Evolutionary conservation across 225 moss, liverwort and hornwort genomes (phyloP), one percentile per base, ranked within the genome.

Genomic region (Polytrichum commune): DNA sequence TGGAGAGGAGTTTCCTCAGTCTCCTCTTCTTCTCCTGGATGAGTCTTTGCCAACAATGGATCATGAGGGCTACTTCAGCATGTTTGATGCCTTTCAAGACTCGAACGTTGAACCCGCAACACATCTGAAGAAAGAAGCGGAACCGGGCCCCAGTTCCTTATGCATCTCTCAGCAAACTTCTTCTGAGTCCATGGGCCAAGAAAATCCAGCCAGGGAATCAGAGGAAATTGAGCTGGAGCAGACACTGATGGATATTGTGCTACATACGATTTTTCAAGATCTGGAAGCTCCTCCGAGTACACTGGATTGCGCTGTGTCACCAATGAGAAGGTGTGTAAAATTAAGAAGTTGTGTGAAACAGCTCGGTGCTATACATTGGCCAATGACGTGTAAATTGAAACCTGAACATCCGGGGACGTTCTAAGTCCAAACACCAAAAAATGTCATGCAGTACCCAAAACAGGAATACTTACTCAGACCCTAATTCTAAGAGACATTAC

Each of bases 241-340:
- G 55, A 79, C 84, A 69, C 76, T 88, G 66, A 77, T 80, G 80
- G 74, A 88, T 66, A 72, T 88, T 20, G 80, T 76, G 73, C 68
- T 88, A 33, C 74, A 69, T 33, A 74, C 76, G 74, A 82, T 88
- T 67, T 30, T 88, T 54, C 73, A 75, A 27, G 57, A 62, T 82
- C 46, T 67, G 60, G 67, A 69, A 27, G 25, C 29, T 74, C 66
- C 53, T 1, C 4, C 54, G 23, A 56, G 54, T 70, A 57, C 53
- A 26, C 66, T 18, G 26, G 68, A 76, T 30, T 72, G 75, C 53
- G 65, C 71, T 13, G 67, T 84, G 72, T 62, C 81, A 23, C 63
- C 29, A 60, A 77, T 38, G 24, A 81, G n/a, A 22, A 84, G 76
- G 83, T 83, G 38, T 3, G 29, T 79, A 19, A 62, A 35, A 54